These are phyloP conservation scores for Castanea sativa DNA, from an alignment of 306 rosid species.

Conservation along the genomic window DNA sequence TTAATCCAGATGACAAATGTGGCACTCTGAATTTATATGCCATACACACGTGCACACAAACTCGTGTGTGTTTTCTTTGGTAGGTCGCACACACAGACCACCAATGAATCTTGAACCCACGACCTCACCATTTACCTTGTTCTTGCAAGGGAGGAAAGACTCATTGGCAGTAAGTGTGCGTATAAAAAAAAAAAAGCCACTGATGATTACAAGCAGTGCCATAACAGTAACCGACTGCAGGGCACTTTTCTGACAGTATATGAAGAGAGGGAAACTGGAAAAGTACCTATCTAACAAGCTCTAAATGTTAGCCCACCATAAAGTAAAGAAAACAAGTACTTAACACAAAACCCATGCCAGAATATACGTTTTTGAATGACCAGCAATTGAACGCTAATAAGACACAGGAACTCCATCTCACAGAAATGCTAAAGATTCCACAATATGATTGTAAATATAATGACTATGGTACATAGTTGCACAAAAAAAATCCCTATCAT, in stretches of 20 bases:
- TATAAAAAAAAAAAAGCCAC: background rate
- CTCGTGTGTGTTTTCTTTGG: background rate
- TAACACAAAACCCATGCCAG: background rate
- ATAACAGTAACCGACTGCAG: background rate
- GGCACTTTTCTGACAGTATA: background rate
- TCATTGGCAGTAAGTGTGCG: background rate
- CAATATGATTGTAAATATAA: background rate
- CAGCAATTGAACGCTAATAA: background rate
- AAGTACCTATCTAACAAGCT: background rate
- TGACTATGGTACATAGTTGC: constrained; percentile 10
- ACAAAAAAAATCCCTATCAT: constrained; percentile 14
- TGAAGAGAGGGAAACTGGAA: background rate
- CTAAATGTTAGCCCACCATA: background rate
- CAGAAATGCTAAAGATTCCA: constrained; percentile 1
- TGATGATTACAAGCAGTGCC: background rate
- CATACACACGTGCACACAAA: too few relatives aligned
- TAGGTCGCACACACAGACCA: background rate
- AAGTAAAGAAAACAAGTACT: background rate
- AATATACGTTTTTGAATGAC: constrained; percentile 1
- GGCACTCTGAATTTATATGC: too few relatives aligned
- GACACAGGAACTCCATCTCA: constrained; percentile 1
- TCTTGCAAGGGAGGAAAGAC: background rate
- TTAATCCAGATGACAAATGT: background rate
- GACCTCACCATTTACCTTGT: background rate
- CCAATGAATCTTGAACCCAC: background rate